These are phyloP conservation scores for Rhodotorula sp. DNA, from an alignment of 1,284 basidiomycete species.

Conservation along the genomic window DNA sequence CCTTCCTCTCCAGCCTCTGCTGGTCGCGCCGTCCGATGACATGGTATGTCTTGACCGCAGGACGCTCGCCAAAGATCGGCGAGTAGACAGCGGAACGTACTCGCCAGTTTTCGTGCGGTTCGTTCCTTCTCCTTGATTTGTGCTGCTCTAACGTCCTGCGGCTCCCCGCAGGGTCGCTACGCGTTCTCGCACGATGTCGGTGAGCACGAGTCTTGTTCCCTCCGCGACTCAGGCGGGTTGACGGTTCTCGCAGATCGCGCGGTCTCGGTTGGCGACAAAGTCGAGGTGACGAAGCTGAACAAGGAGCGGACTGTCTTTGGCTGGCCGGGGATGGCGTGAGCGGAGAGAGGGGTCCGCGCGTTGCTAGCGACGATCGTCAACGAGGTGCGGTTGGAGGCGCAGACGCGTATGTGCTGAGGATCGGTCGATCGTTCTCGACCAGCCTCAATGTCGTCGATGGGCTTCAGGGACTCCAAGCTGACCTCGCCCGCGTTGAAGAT, in stretches of 20 bases:
- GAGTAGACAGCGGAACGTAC: constrained; percentile 17
- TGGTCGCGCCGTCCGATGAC: neutral
- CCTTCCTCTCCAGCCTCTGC: neutral
- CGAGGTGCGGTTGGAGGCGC: too few species aligned
- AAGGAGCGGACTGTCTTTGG: constrained; percentile 3
- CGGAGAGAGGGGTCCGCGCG: too few species aligned
- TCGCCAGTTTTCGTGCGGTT: constrained; percentile 20
- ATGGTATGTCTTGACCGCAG: neutral
- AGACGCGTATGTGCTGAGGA: too few species aligned
- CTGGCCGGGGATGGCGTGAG: constrained; percentile 16
- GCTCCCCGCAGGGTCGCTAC: constrained; percentile 18
- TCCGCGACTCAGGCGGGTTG: too few species aligned
- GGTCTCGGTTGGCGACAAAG: constrained; percentile 17
- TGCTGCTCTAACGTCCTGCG: too few species aligned
- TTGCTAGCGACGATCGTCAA: too few species aligned
- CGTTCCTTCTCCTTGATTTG: neutral
- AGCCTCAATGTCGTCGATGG: too few species aligned
- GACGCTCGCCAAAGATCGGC: constrained; percentile 9
- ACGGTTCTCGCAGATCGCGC: neutral
- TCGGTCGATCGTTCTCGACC: too few species aligned
- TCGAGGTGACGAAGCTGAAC: constrained; percentile 8
- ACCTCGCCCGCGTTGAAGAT: constrained; percentile 59
- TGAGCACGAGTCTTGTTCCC: neutral
- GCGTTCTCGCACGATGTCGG: constrained; percentile 19
- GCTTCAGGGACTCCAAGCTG: too few species aligned